phyloP scores from a whole-genome alignment of 202 grass and related monocot species.

The Musa balbisiana region DNA sequence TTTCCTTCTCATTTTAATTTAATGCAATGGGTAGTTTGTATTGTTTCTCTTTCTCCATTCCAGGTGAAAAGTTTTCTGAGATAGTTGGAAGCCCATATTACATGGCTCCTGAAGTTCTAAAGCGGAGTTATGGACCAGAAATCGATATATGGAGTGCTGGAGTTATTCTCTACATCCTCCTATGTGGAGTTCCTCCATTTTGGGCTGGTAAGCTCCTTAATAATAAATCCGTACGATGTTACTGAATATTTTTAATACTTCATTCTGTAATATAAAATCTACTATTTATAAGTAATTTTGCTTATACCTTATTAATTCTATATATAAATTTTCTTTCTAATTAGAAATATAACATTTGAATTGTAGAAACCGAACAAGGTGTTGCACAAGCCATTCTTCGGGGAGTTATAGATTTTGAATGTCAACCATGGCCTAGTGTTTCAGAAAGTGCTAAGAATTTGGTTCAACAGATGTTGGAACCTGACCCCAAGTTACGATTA shows the following conservation, averaged over 20 bases:
- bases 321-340: conserved; percentile 7
- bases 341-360: conserved; percentile 6
- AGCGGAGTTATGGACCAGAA: conserved; percentile 95
- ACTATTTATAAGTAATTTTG: not conserved
- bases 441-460: conserved; percentile 96
- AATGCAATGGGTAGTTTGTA: not conserved
- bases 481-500: conserved; percentile 85
- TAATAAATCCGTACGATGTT: not conserved
- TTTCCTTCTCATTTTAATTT: not conserved
- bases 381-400: conserved; percentile 91
- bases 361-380: conserved; percentile 94
- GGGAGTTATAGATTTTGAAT: conserved; percentile 88
- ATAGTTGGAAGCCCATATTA: conserved; percentile 99
- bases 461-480: conserved; percentile 83
- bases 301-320: conserved; percentile 4
- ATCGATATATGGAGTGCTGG: conserved; percentile 98
- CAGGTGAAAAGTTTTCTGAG: conserved; percentile 99
- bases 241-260: conserved; percentile 1
- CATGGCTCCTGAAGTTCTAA: conserved; percentile 97
- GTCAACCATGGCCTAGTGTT: conserved; percentile 95
- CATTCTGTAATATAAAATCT: not conserved
- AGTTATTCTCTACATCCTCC: conserved; percentile 93
- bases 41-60: conserved; percentile 22
- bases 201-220: conserved; percentile 66
- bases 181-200: conserved; percentile 98